Percentiles rank a stretch among this genome's conserved stretches.
These are phyloP conservation scores for Pythium dissotocum DNA, from an alignment of 352 stramenopile species.

Conservation along the genomic window DNA sequence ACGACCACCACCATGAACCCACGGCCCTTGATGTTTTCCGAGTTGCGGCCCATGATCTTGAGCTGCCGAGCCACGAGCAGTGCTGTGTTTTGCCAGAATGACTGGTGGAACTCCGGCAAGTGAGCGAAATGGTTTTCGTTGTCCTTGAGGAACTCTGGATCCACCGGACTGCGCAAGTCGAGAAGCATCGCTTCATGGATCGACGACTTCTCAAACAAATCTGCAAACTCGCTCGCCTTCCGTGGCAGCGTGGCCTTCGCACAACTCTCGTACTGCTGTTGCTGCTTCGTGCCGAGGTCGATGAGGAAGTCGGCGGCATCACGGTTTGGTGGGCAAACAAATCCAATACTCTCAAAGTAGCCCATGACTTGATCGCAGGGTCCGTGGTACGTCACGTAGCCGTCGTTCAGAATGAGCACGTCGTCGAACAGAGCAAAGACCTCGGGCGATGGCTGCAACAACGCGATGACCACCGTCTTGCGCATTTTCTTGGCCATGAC, in stretches of 20 bases:
- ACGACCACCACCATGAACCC: constrained; percentile 31
- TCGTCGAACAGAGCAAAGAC: constrained; percentile 42
- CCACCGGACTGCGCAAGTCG: constrained; percentile 62
- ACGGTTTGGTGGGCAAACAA: constrained; percentile 27
- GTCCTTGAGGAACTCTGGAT: constrained; percentile 82
- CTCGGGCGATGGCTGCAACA: constrained; percentile 28
- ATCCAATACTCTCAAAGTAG: constrained; percentile 40
- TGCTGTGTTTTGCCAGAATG: constrained; percentile 17
- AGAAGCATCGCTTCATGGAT: constrained; percentile 24
- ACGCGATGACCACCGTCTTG: constrained; percentile 46
- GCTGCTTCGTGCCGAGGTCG: constrained; percentile 28
- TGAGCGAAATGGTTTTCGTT: constrained; percentile 29
- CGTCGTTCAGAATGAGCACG: constrained; percentile 46
- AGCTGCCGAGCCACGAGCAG: constrained; percentile 38
- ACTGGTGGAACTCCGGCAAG: constrained; percentile 17
- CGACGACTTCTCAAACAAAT: no score
- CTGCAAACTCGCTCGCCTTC: background rate
- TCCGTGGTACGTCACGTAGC: constrained; percentile 47
- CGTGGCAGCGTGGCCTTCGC: background rate
- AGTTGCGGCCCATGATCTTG: constrained; percentile 45
- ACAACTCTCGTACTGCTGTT: constrained; percentile 13
- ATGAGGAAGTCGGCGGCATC: constrained; percentile 37
- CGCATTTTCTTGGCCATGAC: constrained; percentile 34
- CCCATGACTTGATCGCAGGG: constrained; percentile 27
- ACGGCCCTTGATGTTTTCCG: constrained; percentile 29